Conservation (phyloP, 129 eudicot genomes). For the Arctium lappa region DNA sequence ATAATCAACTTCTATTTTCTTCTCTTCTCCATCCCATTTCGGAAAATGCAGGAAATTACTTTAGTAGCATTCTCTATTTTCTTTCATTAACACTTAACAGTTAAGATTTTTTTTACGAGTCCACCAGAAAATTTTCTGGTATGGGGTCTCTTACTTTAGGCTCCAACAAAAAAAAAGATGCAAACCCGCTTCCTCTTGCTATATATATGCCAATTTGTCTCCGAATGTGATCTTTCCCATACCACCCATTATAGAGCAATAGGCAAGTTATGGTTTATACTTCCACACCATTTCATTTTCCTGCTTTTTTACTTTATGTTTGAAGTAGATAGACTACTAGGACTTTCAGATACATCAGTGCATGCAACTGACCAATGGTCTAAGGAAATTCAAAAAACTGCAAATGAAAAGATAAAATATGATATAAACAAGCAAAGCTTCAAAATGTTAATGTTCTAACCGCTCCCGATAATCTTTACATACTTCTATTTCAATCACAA, state of each 20-base stretch:
- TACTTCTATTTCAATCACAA: not conserved
- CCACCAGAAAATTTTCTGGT: not conserved
- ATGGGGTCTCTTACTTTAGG: not conserved
- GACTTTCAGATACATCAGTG: not conserved
- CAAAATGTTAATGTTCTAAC: not conserved
- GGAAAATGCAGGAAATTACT: not conserved
- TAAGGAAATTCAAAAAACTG: not conserved
- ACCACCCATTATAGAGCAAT: too few relatives aligned
- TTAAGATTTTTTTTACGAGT: not conserved
- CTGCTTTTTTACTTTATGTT: not conserved
- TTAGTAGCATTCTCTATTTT: too few relatives aligned
- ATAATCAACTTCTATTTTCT: not conserved
- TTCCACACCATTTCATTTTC: not conserved
- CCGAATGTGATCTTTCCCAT: too few relatives aligned
- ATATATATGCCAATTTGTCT: too few relatives aligned
- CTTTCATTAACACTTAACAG: not conserved
- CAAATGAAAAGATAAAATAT: not conserved
- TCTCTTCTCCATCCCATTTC: not conserved
- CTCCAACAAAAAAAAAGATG: not conserved
- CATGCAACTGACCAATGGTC: not conserved
- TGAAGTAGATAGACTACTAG: slow-evolving; percentile 11
- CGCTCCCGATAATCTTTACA: not conserved
- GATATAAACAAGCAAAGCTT: not conserved
- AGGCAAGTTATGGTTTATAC: not conserved
- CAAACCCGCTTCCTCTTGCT: not conserved